Base-by-base conservation (phyloP, 768 basidiomycete genomes). In the Hypholoma sublateritium region DNA sequence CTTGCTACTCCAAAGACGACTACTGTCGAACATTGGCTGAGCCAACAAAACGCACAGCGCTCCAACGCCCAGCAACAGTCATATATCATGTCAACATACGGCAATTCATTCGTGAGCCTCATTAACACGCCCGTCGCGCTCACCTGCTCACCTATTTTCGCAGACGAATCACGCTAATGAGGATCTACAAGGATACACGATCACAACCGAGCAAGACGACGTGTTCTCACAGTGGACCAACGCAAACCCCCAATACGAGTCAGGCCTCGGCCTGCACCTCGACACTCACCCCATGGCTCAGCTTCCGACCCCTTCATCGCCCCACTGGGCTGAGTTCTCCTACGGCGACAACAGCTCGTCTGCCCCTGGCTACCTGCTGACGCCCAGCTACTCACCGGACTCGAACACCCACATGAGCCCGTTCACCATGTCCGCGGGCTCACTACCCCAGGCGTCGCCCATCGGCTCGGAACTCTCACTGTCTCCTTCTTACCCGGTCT, bases 401-500 rank as follows among this genome's bases (percentile, higher is more conserved):
- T 34, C 55, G 2, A 53, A 5, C 28, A 32, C 5, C 5, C 28
- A 32, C 6, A 32, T 62, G 37, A 51, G 63, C 47, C 58, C 58
- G 5, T 61, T 52, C 41, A 2, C 50, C 13, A 43, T 44, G 17
- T 35, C 53, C 22, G 45, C 21, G 32, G 25, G 25, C 6, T 50
- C 55, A 41, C 46, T 55, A 14, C 36, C 56, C 34, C 60, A 61
- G n/a, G 43, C 59, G 5, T 63, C 64, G 41, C 58, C 64, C 41
- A 57, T 52, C 4, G 43, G 42, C 24, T 65, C 64, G n/a, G 64
- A 63, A 25, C 60, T 56, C 2, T 56, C 64, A 4, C 28, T 65
- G 14, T 63, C 64, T 5, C 62, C 62, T 32, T 50, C 61, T 44
- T 65, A 59, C 53, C 57, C 64, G 14, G 34, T 47, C 5, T 63